These are phyloP conservation scores for Kodamaea nitidulidarum DNA, from an alignment of 805 yeast species.

Conservation along the genomic window DNA sequence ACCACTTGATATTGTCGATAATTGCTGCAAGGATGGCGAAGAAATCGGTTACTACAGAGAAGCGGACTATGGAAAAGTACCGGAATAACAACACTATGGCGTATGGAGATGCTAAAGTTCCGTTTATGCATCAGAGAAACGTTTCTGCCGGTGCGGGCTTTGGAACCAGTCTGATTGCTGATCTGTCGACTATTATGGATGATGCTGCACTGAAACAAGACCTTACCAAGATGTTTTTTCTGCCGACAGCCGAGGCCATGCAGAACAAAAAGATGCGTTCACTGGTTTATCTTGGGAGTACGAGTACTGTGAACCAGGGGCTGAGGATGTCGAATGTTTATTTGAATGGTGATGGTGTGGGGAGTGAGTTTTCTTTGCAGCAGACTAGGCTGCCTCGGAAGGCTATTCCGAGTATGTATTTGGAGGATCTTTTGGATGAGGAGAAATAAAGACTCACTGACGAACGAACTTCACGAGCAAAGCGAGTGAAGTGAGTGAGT, in stretches of 20 bases:
- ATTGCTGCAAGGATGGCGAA: conserved; percentile 52
- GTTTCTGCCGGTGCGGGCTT: conserved; percentile 18
- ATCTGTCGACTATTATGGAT: conserved; percentile 30
- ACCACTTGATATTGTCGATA: conserved; percentile 48
- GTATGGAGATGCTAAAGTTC: conserved; percentile 34
- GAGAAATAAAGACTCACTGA: too few relatives aligned
- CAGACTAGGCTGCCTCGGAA: conserved; percentile 21
- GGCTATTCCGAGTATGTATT: conserved; percentile 46
- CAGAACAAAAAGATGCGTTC: conserved; percentile 38
- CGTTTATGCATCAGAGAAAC: conserved; percentile 25
- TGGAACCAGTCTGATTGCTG: conserved; percentile 22
- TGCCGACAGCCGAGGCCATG: conserved; percentile 78
- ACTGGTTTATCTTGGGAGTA: conserved; percentile 14
- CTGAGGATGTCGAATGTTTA: conserved; percentile 34
- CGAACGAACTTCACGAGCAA: not conserved
- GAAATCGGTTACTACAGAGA: conserved; percentile 34
- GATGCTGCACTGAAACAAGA: conserved; percentile 35
- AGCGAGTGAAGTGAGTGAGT: not conserved
- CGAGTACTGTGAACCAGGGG: conserved; percentile 9
- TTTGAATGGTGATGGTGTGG: conserved; percentile 36
- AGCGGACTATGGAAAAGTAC: conserved; percentile 29
- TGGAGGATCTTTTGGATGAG: conserved; percentile 47
- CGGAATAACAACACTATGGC: conserved; percentile 27
- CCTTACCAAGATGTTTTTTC: conserved; percentile 56
- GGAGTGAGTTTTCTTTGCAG: conserved; percentile 27